Percentiles rank a stretch among this genome's conserved stretches.
phyloP scores from a whole-genome alignment of 192 early-diverging fungal species.

The Anaeromyces robustus region DNA sequence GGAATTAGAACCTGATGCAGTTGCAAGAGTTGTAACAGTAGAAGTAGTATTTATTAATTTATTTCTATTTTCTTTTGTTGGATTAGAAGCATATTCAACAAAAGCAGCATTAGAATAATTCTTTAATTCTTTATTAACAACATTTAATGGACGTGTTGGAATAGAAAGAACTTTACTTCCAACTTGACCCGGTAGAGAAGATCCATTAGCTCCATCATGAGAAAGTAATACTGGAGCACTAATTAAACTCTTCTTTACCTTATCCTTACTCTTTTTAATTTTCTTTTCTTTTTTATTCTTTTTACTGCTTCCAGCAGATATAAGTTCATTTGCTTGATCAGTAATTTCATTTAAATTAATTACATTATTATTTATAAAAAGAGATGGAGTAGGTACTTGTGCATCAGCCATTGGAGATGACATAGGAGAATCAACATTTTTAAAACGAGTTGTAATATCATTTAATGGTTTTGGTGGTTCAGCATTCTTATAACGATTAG shows the following conservation, averaged over 20 bases:
- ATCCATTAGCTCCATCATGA: not conserved
- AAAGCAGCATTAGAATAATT: not conserved
- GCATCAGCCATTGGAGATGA: not conserved
- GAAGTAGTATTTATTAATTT: not conserved
- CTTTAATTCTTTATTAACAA: not conserved
- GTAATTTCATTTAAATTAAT: not conserved
- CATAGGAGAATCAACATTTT: not conserved
- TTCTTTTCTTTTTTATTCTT: not conserved
- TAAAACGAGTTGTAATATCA: not conserved
- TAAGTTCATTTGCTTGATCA: not conserved
- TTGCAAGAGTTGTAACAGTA: not conserved
- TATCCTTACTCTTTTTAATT: not conserved
- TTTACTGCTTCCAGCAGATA: not conserved
- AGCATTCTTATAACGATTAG: not conserved
- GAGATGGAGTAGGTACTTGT: not conserved
- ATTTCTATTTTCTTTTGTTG: not conserved
- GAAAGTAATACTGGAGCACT: not conserved
- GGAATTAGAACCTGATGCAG: too few relatives aligned
- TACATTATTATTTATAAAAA: not conserved
- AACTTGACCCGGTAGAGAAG: not conserved
- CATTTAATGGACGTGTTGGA: not conserved
- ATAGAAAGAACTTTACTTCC: not conserved
- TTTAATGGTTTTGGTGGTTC: not conserved
- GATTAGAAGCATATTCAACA: not conserved
- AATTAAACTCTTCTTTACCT: not conserved